phyloP scores from a whole-genome alignment of 352 stramenopile genomes.

The Aphanomyces invadans region DNA sequence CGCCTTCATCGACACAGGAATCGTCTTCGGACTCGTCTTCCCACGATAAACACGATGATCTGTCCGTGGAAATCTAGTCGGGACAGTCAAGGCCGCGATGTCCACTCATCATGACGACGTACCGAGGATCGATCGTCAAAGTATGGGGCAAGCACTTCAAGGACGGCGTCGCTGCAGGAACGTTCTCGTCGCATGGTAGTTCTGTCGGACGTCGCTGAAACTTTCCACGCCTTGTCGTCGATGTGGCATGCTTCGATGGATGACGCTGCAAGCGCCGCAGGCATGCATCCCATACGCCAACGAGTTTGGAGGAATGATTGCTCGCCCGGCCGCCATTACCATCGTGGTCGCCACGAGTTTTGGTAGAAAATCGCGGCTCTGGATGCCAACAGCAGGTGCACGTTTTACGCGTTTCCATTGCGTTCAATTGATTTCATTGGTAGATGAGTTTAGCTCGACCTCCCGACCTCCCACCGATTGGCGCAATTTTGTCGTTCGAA shows the following conservation, averaged over 20 bases:
- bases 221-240: background rate
- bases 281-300: background rate
- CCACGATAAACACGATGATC: slow-evolving; percentile 11
- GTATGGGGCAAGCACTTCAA: background rate
- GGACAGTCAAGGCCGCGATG: background rate
- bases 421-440: no score
- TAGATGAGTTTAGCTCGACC: no score
- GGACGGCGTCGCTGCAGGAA: background rate
- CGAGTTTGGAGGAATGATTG: background rate
- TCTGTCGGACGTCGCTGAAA: no score
- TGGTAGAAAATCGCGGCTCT: background rate
- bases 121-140: background rate
- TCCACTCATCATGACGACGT: background rate
- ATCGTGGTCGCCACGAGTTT: no score
- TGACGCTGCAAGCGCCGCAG: background rate
- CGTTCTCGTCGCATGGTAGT: no score
- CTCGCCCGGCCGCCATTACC: background rate
- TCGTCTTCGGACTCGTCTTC: slow-evolving; percentile 15
- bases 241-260: no score
- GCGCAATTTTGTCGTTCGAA: no score
- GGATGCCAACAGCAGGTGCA: no score
- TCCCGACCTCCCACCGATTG: no score
- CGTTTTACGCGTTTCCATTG: no score
- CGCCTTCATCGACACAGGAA: background rate
- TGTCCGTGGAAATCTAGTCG: slow-evolving; percentile 6